Evolutionary conservation across 23 red algal genomes (phyloP), one percentile per base, ranked within the genome.

Genomic region (Chondrus crispus): DNA sequence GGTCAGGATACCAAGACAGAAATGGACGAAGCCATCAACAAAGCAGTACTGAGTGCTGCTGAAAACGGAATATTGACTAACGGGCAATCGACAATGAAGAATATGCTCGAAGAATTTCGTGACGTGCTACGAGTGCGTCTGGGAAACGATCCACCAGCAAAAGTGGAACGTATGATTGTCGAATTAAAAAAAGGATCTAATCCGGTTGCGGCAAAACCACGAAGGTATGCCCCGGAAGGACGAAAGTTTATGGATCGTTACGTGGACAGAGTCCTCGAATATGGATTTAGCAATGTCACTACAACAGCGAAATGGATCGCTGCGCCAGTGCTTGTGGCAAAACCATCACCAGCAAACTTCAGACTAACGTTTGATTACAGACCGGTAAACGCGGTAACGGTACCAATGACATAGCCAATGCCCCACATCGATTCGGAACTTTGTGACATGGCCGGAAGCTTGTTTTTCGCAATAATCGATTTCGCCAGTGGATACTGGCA

Each of bases 401-500:
- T 18, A 26, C 18, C 66, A 14, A 1, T 22, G 13, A 22, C n/a
- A 18, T 81, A 39, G 74, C 41, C 74, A 0, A 81, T 81, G 74
- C 74, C 74, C 39, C 13, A 81, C 33, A 53, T 81, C 18, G 0
- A 81, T 0, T 20, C 1, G 16, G 74, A 81, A 52, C 39, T 81
- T 29, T 57, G 40, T 53, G 74, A 81, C 22, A 22, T 82, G n/a
- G 20, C 29, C 29, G 78, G 40, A 18, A 58, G 48, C 33, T 55
- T 10, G n/a, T 82, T 40, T 30, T 82, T 63, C 41, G 78, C 78
- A 40, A 40, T 28, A 52, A 60, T 82, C 55, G 51, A 82, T 51
- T 82, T 82, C 8, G 24, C 4, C 45, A 82, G 78, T 62, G 47
- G 40, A 66, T 82, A 82, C 28, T 82, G 78, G 78, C 46, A 82